These are phyloP conservation scores for Ormosia semicastrata DNA, from an alignment of 306 rosid genomes.

Conservation along the genomic window DNA sequence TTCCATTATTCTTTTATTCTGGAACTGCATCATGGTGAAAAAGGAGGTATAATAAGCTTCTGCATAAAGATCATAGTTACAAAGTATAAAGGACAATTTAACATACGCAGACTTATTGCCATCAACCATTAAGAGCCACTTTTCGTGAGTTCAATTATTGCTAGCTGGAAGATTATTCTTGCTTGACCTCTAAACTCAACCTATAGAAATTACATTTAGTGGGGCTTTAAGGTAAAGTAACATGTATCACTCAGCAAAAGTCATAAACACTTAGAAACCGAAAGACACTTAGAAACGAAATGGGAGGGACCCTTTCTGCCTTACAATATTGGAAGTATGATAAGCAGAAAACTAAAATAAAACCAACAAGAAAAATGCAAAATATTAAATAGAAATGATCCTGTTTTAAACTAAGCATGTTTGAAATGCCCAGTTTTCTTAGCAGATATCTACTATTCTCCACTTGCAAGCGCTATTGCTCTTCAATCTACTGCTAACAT, in stretches of 20 bases:
- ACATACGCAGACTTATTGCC: not conserved
- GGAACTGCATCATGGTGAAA: constrained; percentile 62
- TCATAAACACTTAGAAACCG: not conserved
- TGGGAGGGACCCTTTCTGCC: not conserved
- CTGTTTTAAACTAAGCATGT: not conserved
- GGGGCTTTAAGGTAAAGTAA: not conserved
- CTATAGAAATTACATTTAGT: not conserved
- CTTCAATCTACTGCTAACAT: not conserved
- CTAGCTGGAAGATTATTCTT: not conserved
- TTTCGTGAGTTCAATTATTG: not conserved
- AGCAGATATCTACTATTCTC: not conserved
- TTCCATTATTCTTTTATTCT: constrained; percentile 77
- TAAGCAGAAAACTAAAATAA: not conserved
- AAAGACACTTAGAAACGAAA: not conserved
- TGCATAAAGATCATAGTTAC: not conserved
- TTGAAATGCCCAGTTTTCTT: not conserved
- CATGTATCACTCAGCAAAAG: not conserved
- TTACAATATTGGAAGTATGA: not conserved
- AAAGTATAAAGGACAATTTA: not conserved
- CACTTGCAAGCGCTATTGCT: not conserved
- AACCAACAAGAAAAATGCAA: not conserved
- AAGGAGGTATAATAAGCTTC: constrained; percentile 28
- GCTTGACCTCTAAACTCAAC: not conserved
- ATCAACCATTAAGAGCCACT: not conserved
- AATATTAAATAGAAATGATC: not conserved